Evolutionary conservation across 2,329 filamentous ascomycete species (phyloP), one percentile per base, ranked within the genome.

Genomic region (Chaetomiaceae sp.): DNA sequence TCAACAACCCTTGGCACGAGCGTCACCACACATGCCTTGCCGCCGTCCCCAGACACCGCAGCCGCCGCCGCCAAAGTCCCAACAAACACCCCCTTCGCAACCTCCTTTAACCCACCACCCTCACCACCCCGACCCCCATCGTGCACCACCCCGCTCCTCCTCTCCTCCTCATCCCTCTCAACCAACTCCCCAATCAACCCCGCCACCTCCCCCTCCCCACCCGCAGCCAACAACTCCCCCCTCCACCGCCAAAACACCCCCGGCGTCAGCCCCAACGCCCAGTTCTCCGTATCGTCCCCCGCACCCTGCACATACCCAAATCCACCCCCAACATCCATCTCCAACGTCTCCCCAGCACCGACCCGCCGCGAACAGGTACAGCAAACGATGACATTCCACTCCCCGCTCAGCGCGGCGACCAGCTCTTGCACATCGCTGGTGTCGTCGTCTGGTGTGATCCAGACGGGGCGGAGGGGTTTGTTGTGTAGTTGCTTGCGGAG

Each of bases 251-350:
- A 99, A 69, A 96, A 99, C 0, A 92, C 56, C 0, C 72, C 66
- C 0, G 92, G 82, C 0, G 87, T 93, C 14, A 97, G 77, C 0
- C 89, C 89, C 47, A 79, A 72, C 1, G 90, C 86, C 93, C 93
- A 99, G 59, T 88, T 89, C 73, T 99, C 93, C 12, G 87, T 89
- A 66, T 99, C 93, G 67, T 99, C 93, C 2, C 87, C 93, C 0
- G 92, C 92, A 44, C 93, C 93, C 69, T 97, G 93, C 53, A 99
- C 86, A 64, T 99, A 99, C 5, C 83, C 84, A n/a, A n/a, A n/a
- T n/a, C n/a, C n/a, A n/a, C n/a, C n/a, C 3, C 78, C 80, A 38
- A 58, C 60, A 10, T 55, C 81, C 59, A 80, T 74, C 65, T 92
- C 88, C 3, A n/a, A n/a, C n/a, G n/a, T n/a, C 79, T 82, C 12